phyloP scores from a whole-genome alignment of 768 basidiomycete genomes.

The Mycena belliarum region DNA sequence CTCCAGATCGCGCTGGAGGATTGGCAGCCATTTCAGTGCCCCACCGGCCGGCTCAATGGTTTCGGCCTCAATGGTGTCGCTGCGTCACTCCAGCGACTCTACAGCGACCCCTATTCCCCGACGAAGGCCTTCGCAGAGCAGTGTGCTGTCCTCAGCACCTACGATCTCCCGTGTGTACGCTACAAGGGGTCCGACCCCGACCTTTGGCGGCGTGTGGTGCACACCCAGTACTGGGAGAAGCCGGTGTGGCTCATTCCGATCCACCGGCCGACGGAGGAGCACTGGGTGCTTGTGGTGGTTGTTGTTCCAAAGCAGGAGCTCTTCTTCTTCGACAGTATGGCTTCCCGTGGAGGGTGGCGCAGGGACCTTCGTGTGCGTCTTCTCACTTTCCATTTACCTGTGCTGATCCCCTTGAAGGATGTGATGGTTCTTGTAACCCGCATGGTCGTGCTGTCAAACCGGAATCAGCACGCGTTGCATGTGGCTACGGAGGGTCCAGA shows the following conservation, averaged over 20 bases:
- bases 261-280: conserved; percentile 26
- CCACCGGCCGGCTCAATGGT: conserved; percentile 23
- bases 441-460: conserved; percentile 13
- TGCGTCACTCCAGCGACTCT: conserved; percentile 18
- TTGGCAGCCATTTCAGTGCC: too few relatives aligned
- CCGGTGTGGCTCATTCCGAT: conserved; percentile 39
- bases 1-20: too few relatives aligned
- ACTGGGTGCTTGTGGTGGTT: conserved; percentile 36
- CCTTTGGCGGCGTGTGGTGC: conserved; percentile 24
- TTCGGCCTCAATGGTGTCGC: conserved; percentile 29
- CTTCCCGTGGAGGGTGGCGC: conserved; percentile 15
- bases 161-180: conserved; percentile 20
- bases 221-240: conserved; percentile 31
- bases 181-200: conserved; percentile 19
- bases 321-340: conserved; percentile 36
- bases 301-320: conserved; percentile 16
- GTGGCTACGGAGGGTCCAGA: conserved; percentile 16
- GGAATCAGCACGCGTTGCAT: not conserved
- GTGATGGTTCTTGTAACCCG: conserved; percentile 15
- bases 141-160: conserved; percentile 22
- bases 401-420: conserved; percentile 12
- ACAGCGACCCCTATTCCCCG: not conserved
- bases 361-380: not conserved
- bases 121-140: not conserved
- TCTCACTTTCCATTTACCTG: not conserved